phyloP scores from a whole-genome alignment of 192 early-diverging fungal species.

The Funneliformis mosseae region DNA sequence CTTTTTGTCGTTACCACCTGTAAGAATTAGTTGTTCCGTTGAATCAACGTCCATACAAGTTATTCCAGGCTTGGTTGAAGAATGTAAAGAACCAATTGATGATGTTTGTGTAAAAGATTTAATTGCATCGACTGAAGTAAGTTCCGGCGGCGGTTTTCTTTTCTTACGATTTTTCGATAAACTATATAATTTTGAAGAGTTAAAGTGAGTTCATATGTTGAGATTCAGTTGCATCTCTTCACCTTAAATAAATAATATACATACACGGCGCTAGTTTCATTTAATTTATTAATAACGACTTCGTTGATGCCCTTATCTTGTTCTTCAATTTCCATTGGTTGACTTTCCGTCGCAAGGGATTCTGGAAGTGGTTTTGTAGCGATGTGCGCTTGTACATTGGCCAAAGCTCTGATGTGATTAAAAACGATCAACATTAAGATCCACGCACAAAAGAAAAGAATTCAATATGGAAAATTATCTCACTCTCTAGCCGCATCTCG shows the following conservation, averaged over 20 bases:
- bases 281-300: conserved; percentile 53
- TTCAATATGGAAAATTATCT: not conserved
- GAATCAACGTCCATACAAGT: conserved; percentile 58
- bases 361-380: conserved; percentile 47
- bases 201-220: not conserved
- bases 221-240: not conserved
- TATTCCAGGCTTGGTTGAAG: conserved; percentile 74
- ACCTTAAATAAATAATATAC: conserved; percentile 13
- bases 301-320: conserved; percentile 43
- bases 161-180: conserved; percentile 73
- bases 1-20: conserved; percentile 81
- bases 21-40: conserved; percentile 66
- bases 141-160: conserved; percentile 79
- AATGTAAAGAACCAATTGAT: conserved; percentile 66
- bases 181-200: conserved; percentile 42
- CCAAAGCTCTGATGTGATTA: conserved; percentile 49
- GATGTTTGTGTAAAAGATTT: conserved; percentile 54
- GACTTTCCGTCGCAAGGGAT: conserved; percentile 33
- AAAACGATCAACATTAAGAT: not conserved
- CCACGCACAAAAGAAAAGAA: not conserved
- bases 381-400: conserved; percentile 63
- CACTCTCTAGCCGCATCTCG: conserved; percentile 84
- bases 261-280: conserved; percentile 55
- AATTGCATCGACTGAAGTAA: conserved; percentile 69
- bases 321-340: conserved; percentile 58